These are phyloP conservation scores for Colletotrichum liaoningense DNA, from an alignment of 2,329 filamentous ascomycete species.

Conservation along the genomic window DNA sequence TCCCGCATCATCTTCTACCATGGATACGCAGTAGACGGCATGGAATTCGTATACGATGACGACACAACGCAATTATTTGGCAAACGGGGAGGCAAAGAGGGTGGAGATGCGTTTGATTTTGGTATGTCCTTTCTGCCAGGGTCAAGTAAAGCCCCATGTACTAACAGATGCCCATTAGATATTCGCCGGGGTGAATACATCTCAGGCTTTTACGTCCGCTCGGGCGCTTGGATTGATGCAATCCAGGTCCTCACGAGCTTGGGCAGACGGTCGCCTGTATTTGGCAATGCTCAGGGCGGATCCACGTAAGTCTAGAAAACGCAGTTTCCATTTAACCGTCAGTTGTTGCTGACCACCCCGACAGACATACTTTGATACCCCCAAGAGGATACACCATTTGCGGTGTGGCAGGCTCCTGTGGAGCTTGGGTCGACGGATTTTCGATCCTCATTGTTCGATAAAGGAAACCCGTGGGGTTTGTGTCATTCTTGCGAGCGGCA, in stretches of 20 bases:
- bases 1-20: slow-evolving; percentile 82
- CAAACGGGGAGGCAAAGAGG: slow-evolving; percentile 76
- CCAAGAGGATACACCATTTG: slow-evolving; percentile 90
- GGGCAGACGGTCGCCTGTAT: slow-evolving; percentile 87
- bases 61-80: slow-evolving; percentile 87
- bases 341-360: slow-evolving; percentile 36
- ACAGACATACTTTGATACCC: slow-evolving; percentile 87
- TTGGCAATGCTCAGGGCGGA: slow-evolving; percentile 83
- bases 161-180: slow-evolving; percentile 63
- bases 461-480: neutral
- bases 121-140: slow-evolving; percentile 61
- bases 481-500: neutral
- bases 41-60: slow-evolving; percentile 96
- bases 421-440: slow-evolving; percentile 85
- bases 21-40: slow-evolving; percentile 77
- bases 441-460: slow-evolving; percentile 72
- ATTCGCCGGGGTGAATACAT: slow-evolving; percentile 87
- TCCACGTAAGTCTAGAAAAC: slow-evolving; percentile 74
- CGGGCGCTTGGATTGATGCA: slow-evolving; percentile 86
- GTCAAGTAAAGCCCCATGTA: neutral
- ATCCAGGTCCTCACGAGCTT: slow-evolving; percentile 90
- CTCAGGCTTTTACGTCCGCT: slow-evolving; percentile 85
- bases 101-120: slow-evolving; percentile 80
- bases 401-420: slow-evolving; percentile 86
- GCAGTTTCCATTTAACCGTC: neutral